Evolutionary conservation across 2,329 filamentous ascomycete genomes (phyloP), one percentile per base, ranked within the genome.

Genomic region (Talaromyces sp.): DNA sequence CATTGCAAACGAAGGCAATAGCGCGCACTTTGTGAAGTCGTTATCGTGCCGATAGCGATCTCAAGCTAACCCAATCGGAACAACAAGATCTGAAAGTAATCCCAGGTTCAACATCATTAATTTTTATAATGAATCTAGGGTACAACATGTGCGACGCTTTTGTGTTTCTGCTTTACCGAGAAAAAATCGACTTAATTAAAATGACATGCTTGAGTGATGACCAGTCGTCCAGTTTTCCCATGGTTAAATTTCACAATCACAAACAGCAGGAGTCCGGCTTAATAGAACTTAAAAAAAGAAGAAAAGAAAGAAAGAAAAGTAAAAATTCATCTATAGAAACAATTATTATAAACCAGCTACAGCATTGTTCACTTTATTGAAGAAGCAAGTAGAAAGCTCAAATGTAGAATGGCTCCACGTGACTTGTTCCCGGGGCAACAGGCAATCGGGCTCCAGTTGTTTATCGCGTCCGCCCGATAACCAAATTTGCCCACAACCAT

Each of bases 371-470:
- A n/a, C n/a, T n/a, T n/a, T 11, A 17, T 46, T 3, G 8, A 21
- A 19, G 3, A 46, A 46, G 11, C n/a, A 46, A 46, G 11, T 10
- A 12, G 17, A 24, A 19, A 11, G 9, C 19, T 24, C 19, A 24
- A 19, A 46, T 24, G 4, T 24, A 17, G 17, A 46, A 17, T 24
- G 21, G 24, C 2, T 17, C 50, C 71, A 73, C 67, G 71, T 74
- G 72, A 62, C n/a, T 5, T 14, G 63, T 75, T 64, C 54, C 70
- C 68, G 41, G 58, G 66, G 66, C 67, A 74, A 75, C 73, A 17
- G 1, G 1, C 43, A 5, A 54, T 57, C 19, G 19, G 57, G 59
- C 56, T 21, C 6, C 64, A 65, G 66, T 62, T 74, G 71, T 73
- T 74, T 72, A 73, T 73, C 72, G 43, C 43, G 24, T 19, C 48